Evolutionary conservation across 345 rosid species (phyloP).

Genomic region (Streptanthus diversifolius): DNA sequence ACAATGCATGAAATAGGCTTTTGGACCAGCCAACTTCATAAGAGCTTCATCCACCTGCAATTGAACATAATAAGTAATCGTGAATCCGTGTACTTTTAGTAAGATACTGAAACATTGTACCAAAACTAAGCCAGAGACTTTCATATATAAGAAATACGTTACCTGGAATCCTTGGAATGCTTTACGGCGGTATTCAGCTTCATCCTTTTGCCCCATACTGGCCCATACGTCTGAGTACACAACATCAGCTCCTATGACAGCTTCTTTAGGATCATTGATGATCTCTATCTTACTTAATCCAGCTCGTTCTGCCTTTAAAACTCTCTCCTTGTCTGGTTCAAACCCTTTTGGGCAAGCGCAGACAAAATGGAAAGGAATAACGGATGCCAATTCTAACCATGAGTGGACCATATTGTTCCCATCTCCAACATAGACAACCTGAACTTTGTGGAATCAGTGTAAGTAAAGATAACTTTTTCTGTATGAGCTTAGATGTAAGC

Average conservation of each 20-base stretch:
- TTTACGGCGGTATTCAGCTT: constrained; percentile 77
- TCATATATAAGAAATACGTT: background rate
- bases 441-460: constrained; percentile 15
- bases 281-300: constrained; percentile 94
- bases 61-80: background rate
- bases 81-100: background rate
- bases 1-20: constrained; percentile 96
- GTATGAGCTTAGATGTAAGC: background rate
- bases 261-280: constrained; percentile 80
- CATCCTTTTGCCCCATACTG: constrained; percentile 97
- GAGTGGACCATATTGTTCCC: constrained; percentile 96
- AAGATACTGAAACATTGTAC: background rate
- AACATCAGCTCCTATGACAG: constrained; percentile 85
- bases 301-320: constrained; percentile 62
- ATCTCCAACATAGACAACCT: constrained; percentile 98
- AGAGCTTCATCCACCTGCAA: constrained; percentile 80
- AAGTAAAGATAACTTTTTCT: background rate
- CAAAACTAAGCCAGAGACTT: background rate
- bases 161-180: constrained; percentile 95
- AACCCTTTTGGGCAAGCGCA: constrained; percentile 90
- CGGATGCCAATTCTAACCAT: constrained; percentile 85
- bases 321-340: constrained; percentile 78
- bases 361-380: constrained; percentile 91
- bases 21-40: constrained; percentile 80
- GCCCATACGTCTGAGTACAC: constrained; percentile 99